Conservation (phyloP, 2,329 filamentous ascomycete genomes). For the Colletotrichum gigasporum region DNA sequence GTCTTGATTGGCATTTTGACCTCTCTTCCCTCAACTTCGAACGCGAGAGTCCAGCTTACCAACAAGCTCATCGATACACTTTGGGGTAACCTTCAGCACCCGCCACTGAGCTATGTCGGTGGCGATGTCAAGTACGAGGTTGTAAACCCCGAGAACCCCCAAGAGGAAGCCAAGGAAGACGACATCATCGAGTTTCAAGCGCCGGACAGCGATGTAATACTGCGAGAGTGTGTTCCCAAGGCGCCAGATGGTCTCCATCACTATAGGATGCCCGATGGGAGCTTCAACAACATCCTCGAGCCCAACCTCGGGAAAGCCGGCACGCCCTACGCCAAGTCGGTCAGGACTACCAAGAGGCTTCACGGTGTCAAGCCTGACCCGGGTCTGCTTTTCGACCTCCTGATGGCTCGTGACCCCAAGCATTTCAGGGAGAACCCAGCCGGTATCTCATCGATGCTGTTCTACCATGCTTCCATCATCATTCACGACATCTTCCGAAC, state of each 20-base stretch:
- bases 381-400: conserved; percentile 69
- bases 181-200: conserved; percentile 51
- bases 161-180: conserved; percentile 40
- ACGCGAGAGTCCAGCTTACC: conserved; percentile 49
- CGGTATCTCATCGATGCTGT: conserved; percentile 78
- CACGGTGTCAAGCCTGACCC: conserved; percentile 71
- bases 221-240: conserved; percentile 48
- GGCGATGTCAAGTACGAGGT: conserved; percentile 51
- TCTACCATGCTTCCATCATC: conserved; percentile 78
- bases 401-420: conserved; percentile 64
- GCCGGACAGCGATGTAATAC: conserved; percentile 45
- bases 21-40: conserved; percentile 45
- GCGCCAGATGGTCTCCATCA: conserved; percentile 46
- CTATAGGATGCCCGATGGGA: conserved; percentile 49
- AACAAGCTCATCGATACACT: conserved; percentile 61
- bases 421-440: conserved; percentile 72
- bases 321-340: conserved; percentile 74
- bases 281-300: conserved; percentile 65
- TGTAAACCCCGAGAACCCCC: conserved; percentile 40
- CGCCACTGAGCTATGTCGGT: conserved; percentile 56
- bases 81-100: conserved; percentile 64
- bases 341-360: conserved; percentile 65
- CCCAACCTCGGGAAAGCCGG: conserved; percentile 72
- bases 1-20: conserved; percentile 49
- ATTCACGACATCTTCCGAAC: conserved; percentile 49